A percentile compares a stretch with the other conserved stretches of the same genome.
Conservation (phyloP, 2,329 filamentous ascomycete species). For the Neonectria hederae region DNA sequence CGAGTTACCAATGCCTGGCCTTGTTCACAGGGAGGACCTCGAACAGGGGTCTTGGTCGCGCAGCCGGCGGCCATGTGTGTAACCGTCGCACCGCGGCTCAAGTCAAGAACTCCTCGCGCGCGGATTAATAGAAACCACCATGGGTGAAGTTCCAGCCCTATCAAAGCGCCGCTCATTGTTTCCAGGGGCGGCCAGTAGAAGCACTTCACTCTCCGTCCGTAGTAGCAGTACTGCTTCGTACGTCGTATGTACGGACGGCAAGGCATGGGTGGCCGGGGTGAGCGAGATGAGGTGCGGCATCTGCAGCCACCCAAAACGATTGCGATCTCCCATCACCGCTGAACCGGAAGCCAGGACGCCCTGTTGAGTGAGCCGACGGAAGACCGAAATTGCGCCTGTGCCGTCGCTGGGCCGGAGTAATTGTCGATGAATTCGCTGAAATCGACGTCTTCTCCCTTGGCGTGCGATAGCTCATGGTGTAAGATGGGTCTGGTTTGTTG, state of each 20-base stretch:
- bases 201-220: not conserved
- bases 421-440: constrained; percentile 31
- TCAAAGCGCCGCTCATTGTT: constrained; percentile 23
- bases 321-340: constrained; percentile 9
- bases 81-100: constrained; percentile 38
- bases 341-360: not conserved
- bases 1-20: constrained; percentile 20
- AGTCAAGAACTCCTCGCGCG: not conserved
- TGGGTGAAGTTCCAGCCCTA: constrained; percentile 32
- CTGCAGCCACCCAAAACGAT: constrained; percentile 20
- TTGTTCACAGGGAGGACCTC: constrained; percentile 16
- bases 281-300: constrained; percentile 37
- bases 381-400: constrained; percentile 24
- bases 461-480: constrained; percentile 18
- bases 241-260: not conserved
- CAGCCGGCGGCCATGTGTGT: constrained; percentile 24
- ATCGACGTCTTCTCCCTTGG: constrained; percentile 23
- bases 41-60: constrained; percentile 15
- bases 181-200: constrained; percentile 21
- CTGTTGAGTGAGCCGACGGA: constrained; percentile 8
- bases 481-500: constrained; percentile 10
- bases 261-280: constrained; percentile 28
- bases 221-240: not conserved
- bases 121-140: not conserved
- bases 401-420: constrained; percentile 14